Conservation (phyloP, 148 eudicot genomes). For the Amaranthus cruentus region DNA sequence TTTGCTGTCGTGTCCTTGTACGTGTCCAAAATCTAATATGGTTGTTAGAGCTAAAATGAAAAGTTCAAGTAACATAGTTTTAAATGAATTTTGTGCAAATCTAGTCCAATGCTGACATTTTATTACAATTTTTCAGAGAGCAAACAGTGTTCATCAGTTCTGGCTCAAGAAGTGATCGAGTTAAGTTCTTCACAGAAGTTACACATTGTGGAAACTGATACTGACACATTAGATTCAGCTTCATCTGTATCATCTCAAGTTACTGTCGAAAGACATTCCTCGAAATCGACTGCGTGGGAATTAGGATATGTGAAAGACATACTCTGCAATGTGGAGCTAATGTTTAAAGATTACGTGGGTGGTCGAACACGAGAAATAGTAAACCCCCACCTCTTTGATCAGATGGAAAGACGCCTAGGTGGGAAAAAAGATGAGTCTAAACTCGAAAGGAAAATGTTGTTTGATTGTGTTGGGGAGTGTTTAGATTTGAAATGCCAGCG, state of each 20-base stretch:
- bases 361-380: constrained; percentile 58
- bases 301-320: constrained; percentile 59
- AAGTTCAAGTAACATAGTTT: too few species aligned
- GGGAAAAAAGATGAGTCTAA: constrained; percentile 18
- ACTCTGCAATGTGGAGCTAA: constrained; percentile 48
- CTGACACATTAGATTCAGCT: constrained; percentile 84
- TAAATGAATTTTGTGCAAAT: too few species aligned
- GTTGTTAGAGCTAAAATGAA: too few species aligned
- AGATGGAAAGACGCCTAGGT: constrained; percentile 48
- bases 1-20: too few species aligned
- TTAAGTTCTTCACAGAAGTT: constrained; percentile 30
- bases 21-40: too few species aligned
- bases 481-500: constrained; percentile 55
- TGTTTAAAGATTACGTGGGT: constrained; percentile 56
- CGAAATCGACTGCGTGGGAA: constrained; percentile 51
- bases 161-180: constrained; percentile 42
- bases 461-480: constrained; percentile 72
- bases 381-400: constrained; percentile 63
- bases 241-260: constrained; percentile 44
- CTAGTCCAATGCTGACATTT: background rate
- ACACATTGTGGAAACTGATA: constrained; percentile 38
- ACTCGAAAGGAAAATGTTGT: constrained; percentile 47
- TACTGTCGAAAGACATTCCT: constrained; percentile 16
- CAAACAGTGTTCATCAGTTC: constrained; percentile 58
- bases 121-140: constrained; percentile 39